Percentiles rank a stretch among this genome's conserved stretches.
These are phyloP conservation scores for Annulohypoxylon maeteangense DNA, from an alignment of 495 filamentous ascomycete genomes.

Conservation along the genomic window DNA sequence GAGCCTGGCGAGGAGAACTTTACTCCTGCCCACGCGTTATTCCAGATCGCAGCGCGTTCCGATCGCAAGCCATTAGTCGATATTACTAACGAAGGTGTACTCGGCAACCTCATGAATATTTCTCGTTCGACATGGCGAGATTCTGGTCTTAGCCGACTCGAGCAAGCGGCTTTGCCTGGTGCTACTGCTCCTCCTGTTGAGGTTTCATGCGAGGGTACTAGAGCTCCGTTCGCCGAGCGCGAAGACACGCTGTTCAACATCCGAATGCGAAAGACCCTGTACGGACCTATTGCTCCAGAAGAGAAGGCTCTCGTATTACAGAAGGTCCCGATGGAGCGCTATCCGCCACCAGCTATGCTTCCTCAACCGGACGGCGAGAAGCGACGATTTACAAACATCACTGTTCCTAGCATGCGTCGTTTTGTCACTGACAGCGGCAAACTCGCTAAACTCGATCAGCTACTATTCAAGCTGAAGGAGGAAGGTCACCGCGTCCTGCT, in stretches of 20 bases:
- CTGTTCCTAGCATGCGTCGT: conserved; percentile 96
- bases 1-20: conserved; percentile 66
- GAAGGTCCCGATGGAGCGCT: conserved; percentile 70
- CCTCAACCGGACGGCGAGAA: conserved; percentile 82
- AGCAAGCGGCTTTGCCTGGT: conserved; percentile 77
- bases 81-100: conserved; percentile 76
- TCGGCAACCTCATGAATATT: conserved; percentile 83
- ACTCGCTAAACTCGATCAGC: conserved; percentile 87
- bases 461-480: conserved; percentile 88
- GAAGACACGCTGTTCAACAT: conserved; percentile 82
- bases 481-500: conserved; percentile 93
- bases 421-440: conserved; percentile 99
- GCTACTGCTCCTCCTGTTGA: conserved; percentile 91
- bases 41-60: conserved; percentile 79
- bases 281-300: conserved; percentile 69
- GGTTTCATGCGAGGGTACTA: conserved; percentile 74
- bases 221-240: conserved; percentile 71
- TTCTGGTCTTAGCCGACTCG: conserved; percentile 77
- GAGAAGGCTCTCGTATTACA: conserved; percentile 78
- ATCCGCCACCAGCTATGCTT: conserved; percentile 72
- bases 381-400: conserved; percentile 85
- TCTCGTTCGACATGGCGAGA: conserved; percentile 71
- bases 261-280: conserved; percentile 77
- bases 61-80: conserved; percentile 74
- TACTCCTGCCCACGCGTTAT: conserved; percentile 76